A percentile compares a stretch with the other conserved stretches of the same genome.
These are phyloP conservation scores for Pseudocohnilembus persalinus DNA, from an alignment of 169 alveolate species.

Conservation along the genomic window DNA sequence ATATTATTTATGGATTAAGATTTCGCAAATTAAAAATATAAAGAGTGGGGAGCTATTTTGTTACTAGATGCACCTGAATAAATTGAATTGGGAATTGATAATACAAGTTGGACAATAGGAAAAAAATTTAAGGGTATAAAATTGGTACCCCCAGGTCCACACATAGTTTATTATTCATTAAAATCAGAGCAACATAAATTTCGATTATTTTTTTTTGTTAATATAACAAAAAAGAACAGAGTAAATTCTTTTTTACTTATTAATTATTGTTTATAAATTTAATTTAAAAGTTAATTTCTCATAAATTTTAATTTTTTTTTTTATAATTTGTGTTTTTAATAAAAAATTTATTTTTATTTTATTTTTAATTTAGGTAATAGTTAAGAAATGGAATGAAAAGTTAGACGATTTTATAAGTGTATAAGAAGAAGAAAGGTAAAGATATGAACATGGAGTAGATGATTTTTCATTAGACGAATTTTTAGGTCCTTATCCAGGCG, in stretches of 20 bases:
- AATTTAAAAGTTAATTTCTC: too few species aligned
- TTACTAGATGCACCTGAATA: slow-evolving; percentile 52
- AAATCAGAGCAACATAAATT: slow-evolving; percentile 48
- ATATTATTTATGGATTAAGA: background rate
- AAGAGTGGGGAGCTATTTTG: slow-evolving; percentile 35
- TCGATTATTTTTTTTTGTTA: slow-evolving; percentile 48
- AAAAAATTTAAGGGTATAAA: slow-evolving; percentile 57
- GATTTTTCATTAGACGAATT: slow-evolving; percentile 53
- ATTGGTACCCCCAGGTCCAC: slow-evolving; percentile 64
- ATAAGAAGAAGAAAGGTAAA: slow-evolving; percentile 38
- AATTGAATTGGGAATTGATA: slow-evolving; percentile 58
- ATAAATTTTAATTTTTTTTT: too few species aligned
- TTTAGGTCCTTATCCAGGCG: slow-evolving; percentile 58
- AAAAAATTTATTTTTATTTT: too few species aligned
- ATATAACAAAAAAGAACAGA: slow-evolving; percentile 19
- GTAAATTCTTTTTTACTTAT: too few species aligned
- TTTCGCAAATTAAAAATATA: slow-evolving; percentile 5
- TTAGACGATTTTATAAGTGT: slow-evolving; percentile 32
- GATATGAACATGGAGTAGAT: slow-evolving; percentile 49
- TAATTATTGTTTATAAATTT: too few species aligned
- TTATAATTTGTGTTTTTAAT: too few species aligned
- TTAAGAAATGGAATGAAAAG: slow-evolving; percentile 51
- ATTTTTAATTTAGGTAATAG: too few species aligned
- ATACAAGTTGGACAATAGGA: slow-evolving; percentile 54
- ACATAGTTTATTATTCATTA: slow-evolving; percentile 54